Conservation (phyloP, 129 eudicot species). For the Artemisia tridentata region DNA sequence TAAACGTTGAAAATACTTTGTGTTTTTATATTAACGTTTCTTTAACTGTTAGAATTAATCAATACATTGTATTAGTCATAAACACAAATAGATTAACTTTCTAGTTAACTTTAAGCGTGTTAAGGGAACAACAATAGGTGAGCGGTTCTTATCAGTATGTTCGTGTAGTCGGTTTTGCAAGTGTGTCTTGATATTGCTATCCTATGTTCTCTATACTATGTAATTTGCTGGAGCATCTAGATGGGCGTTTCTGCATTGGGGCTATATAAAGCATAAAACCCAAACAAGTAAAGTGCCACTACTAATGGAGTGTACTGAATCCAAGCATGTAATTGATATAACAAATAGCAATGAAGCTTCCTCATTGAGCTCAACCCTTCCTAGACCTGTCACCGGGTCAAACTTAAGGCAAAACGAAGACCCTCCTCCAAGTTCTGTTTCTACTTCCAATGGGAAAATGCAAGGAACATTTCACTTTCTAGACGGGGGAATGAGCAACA, state of each 20-base stretch:
- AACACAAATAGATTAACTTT: too few species aligned
- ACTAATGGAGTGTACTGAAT: slow-evolving; percentile 47
- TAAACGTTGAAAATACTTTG: too few species aligned
- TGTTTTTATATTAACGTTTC: too few species aligned
- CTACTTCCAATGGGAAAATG: slow-evolving; percentile 46
- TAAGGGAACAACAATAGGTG: too few species aligned
- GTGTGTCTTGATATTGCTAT: slow-evolving; percentile 16
- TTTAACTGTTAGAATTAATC: too few species aligned
- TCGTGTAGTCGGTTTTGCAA: slow-evolving; percentile 13
- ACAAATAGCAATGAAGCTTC: slow-evolving; percentile 61
- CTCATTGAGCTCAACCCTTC: slow-evolving; percentile 57
- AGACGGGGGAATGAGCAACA: slow-evolving; percentile 44
- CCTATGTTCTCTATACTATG: slow-evolving; percentile 54
- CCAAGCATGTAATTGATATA: slow-evolving; percentile 75
- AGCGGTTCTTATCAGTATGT: slow-evolving; percentile 12
- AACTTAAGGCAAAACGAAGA: slow-evolving; percentile 44
- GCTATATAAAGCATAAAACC: slow-evolving; percentile 57
- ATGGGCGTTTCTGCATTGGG: slow-evolving; percentile 69
- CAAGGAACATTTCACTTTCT: slow-evolving; percentile 64
- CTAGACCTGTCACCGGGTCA: slow-evolving; percentile 45
- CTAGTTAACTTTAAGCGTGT: too few species aligned
- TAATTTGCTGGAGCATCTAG: slow-evolving; percentile 37
- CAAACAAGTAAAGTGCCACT: slow-evolving; percentile 47
- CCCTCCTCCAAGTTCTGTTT: slow-evolving; percentile 45
- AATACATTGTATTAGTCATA: too few species aligned